These are phyloP conservation scores for Breviolum minutum DNA, from an alignment of 73 alveolate genomes.

Conservation along the genomic window DNA sequence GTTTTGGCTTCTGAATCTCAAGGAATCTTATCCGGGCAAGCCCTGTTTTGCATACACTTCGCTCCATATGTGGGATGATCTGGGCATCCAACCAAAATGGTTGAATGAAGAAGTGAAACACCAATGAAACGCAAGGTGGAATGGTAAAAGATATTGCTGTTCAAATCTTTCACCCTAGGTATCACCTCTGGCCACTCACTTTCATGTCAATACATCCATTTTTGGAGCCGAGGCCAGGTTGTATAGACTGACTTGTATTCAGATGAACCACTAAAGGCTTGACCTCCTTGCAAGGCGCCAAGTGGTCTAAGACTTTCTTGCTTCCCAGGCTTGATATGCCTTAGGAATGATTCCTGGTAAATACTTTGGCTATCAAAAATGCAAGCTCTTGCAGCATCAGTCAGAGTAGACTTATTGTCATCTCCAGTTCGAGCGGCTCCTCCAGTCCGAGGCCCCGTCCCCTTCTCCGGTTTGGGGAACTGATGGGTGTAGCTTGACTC, in stretches of 20 bases:
- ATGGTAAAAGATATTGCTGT: no score
- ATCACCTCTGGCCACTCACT: not conserved
- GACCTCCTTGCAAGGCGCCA: slow-evolving; percentile 8
- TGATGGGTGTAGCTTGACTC: slow-evolving; percentile 11
- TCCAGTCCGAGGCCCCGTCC: not conserved
- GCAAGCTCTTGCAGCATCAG: slow-evolving; percentile 40
- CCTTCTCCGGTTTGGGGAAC: not conserved
- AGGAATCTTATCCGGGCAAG: no score
- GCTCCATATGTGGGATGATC: no score
- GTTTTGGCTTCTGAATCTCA: no score
- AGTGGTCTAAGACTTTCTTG: slow-evolving; percentile 5
- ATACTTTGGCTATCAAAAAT: slow-evolving; percentile 52
- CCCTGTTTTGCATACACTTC: no score
- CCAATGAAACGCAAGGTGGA: no score
- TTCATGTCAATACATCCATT: not conserved
- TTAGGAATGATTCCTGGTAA: slow-evolving; percentile 42
- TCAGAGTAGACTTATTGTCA: slow-evolving; percentile 34
- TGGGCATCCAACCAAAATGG: no score
- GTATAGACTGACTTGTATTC: slow-evolving; percentile 40
- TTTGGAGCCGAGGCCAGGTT: slow-evolving; percentile 32
- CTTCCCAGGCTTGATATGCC: not conserved
- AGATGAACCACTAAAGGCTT: slow-evolving; percentile 28
- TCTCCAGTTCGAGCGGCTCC: not conserved
- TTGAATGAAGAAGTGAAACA: no score
- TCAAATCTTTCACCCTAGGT: no score